A percentile compares a stretch with the other conserved stretches of the same genome.
These are phyloP conservation scores for Penicillium freii DNA, from an alignment of 2,329 filamentous ascomycete genomes.

Conservation along the genomic window DNA sequence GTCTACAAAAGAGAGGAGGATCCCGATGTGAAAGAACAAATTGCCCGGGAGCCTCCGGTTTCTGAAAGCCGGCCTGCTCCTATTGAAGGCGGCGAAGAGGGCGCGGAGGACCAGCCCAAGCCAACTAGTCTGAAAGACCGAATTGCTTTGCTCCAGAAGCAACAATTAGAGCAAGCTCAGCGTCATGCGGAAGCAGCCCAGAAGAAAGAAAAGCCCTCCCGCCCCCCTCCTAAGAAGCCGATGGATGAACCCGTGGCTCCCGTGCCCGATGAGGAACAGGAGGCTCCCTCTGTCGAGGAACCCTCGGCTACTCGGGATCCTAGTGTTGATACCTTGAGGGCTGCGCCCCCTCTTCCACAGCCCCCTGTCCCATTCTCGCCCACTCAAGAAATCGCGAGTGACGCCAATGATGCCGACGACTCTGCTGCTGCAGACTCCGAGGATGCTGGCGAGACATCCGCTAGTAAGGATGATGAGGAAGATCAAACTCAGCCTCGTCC, in stretches of 20 bases:
- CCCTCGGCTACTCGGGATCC: constrained; percentile 36
- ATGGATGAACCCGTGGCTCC: constrained; percentile 43
- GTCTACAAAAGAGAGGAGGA: constrained; percentile 87
- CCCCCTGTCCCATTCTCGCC: constrained; percentile 38
- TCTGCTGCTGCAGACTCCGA: constrained; percentile 64
- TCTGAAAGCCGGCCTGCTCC: constrained; percentile 33
- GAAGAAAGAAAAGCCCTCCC: constrained; percentile 87
- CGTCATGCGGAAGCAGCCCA: constrained; percentile 73
- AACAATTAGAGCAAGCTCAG: constrained; percentile 85
- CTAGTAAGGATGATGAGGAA: constrained; percentile 73
- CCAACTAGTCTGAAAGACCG: constrained; percentile 91
- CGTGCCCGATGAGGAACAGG: constrained; percentile 25
- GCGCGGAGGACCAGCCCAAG: constrained; percentile 76
- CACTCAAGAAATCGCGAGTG: constrained; percentile 56
- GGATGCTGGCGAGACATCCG: constrained; percentile 60
- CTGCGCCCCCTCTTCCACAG: constrained; percentile 37
- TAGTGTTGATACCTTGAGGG: constrained; percentile 36
- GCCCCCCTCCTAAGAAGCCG: constrained; percentile 65
- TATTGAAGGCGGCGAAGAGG: constrained; percentile 53
- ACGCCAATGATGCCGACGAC: constrained; percentile 65
- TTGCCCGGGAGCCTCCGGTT: constrained; percentile 34
- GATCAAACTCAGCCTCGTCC: constrained; percentile 44
- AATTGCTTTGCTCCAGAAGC: constrained; percentile 88
- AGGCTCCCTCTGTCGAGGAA: constrained; percentile 32
- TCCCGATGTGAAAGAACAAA: constrained; percentile 48